Base-by-base conservation (phyloP, 2,329 filamentous ascomycete species). In the Monilinia aucupariae region DNA sequence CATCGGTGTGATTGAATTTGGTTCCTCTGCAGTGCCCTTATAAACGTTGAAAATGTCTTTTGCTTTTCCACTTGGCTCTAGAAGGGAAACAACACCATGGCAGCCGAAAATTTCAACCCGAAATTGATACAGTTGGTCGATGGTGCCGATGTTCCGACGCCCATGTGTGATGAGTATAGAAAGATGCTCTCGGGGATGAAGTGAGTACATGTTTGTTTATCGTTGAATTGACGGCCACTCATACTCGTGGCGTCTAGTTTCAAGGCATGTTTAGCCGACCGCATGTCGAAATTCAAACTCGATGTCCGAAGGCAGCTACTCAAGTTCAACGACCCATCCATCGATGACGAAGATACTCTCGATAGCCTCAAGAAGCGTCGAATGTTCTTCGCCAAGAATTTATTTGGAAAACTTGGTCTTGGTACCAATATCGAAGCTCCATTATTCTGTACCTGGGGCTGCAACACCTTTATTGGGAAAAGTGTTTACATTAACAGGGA, bases 121-220 rank as follows among this genome's bases (percentile, higher is more conserved):
- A 41, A 60, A 8, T 25, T 64, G 27, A 54, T 62, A 34, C 22
- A 34, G 27, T 30, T 59, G 20, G 80, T 82, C n/a, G 80, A 76
- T 66, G 75, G 75, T 43, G 45, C 37, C 51, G 61, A 59, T 20
- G 17, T 63, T 45, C 5, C 41, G 34, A 34, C 22, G 27, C 61
- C 61, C 20, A 59, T 58, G 53, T 63, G 61, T 37, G 62, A 68
- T 15, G 69, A 70, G 53, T 69, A 64, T 52, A 65, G 64, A 37
- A 68, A 67, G 39, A 71, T 70, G 68, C 66, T 70, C 27, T 68
- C 67, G n/a, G 69, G 69, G 27, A 66, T 69, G 62, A 51, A 63
- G 69, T 70, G 59, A 17, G 55, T 39, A 25, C 27, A 34, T 25
- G 15, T 54, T 52, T 48, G 39, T 22, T 45, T 17, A n/a, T 25